These are phyloP conservation scores for Aureobasidium namibiae DNA, from an alignment of 2,329 filamentous ascomycete species.

Conservation along the genomic window DNA sequence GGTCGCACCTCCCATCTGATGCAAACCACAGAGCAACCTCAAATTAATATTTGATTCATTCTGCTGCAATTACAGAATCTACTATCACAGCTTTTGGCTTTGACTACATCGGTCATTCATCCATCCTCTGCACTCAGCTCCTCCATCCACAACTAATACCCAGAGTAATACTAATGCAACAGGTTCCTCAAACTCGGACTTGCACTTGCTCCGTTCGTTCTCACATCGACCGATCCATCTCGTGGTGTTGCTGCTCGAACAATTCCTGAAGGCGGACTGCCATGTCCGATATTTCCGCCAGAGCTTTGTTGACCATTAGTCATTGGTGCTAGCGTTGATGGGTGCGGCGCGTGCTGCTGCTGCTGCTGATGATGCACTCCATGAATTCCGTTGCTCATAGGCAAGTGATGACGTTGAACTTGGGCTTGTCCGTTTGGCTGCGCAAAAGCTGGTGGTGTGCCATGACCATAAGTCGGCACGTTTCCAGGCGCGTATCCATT, in stretches of 20 bases:
- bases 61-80: neutral
- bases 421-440: neutral
- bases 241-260: conserved; percentile 20
- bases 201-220: conserved; percentile 31
- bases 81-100: neutral
- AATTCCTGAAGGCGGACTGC: neutral
- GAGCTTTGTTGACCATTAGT: neutral
- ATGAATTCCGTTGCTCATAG: conserved; percentile 4
- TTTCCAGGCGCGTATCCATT: neutral
- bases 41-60: neutral
- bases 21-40: neutral
- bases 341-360: neutral
- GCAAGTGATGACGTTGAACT: neutral
- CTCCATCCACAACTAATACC: neutral
- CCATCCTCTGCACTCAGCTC: neutral
- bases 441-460: neutral
- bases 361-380: conserved; percentile 9
- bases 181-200: conserved; percentile 41
- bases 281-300: neutral
- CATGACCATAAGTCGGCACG: neutral
- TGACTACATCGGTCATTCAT: neutral
- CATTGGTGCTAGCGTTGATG: neutral
- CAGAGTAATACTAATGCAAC: conserved; percentile 31
- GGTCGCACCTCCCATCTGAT: neutral
- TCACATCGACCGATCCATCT: conserved; percentile 19